Percentiles rank a stretch among this genome's conserved stretches.
These are phyloP conservation scores for Thraustochytrium sp. DNA, from an alignment of 352 stramenopile genomes.

Conservation along the genomic window DNA sequence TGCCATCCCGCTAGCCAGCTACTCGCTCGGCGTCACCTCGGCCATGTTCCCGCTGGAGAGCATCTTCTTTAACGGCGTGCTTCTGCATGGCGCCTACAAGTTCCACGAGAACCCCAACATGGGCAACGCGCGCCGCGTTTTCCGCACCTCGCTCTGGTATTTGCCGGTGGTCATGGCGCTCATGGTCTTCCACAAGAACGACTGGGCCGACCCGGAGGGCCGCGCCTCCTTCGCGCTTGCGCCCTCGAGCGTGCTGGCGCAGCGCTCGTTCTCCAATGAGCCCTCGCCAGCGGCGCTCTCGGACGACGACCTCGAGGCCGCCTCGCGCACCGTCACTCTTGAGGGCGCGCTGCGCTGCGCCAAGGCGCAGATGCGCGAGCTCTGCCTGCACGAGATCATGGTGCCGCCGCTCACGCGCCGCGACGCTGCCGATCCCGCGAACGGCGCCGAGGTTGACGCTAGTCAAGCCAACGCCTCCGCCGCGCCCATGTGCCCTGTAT, in stretches of 20 bases:
- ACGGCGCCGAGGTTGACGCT: not conserved
- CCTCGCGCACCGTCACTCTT: not conserved
- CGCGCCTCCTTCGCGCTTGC: not conserved
- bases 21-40: constrained; percentile 84
- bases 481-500: not conserved
- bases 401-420: not conserved
- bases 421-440: no score
- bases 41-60: constrained; percentile 98
- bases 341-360: not conserved
- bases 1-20: constrained; percentile 84
- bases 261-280: not conserved
- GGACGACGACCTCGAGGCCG: not conserved
- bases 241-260: not conserved
- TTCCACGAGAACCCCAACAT: constrained; percentile 90
- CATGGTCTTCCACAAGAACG: constrained; percentile 93
- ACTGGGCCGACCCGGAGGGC: constrained; percentile 56
- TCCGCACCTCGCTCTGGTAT: constrained; percentile 95
- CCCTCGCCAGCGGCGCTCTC: not conserved
- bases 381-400: constrained; percentile 22
- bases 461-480: not conserved
- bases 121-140: constrained; percentile 90
- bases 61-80: constrained; percentile 88
- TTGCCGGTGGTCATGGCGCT: constrained; percentile 91
- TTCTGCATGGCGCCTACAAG: constrained; percentile 85
- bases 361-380: not conserved